Conservation (phyloP, 352 stramenopile genomes). For the Phytopythium aichiense region DNA sequence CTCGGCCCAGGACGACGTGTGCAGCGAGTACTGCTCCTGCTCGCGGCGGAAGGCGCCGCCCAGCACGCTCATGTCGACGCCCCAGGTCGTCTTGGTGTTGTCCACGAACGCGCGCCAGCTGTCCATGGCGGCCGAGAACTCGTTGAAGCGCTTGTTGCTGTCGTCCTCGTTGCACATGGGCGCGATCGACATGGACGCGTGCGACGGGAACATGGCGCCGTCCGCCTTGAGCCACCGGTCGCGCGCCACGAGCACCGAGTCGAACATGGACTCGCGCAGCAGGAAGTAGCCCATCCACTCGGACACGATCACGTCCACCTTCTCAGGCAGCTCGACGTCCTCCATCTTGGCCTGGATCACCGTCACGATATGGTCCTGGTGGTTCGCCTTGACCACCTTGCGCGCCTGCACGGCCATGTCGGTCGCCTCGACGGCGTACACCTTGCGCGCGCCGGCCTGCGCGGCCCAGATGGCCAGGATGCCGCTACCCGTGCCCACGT, state of each 20-base stretch:
- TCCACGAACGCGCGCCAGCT: slow-evolving; percentile 85
- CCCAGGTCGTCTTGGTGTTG: slow-evolving; percentile 93
- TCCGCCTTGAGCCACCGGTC: slow-evolving; percentile 96
- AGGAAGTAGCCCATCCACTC: slow-evolving; percentile 99
- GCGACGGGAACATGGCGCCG: slow-evolving; percentile 98
- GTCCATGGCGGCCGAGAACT: slow-evolving; percentile 86
- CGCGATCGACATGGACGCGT: slow-evolving; percentile 97
- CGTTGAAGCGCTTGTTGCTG: slow-evolving; percentile 79
- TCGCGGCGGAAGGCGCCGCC: slow-evolving; percentile 83
- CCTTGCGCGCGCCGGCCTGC: slow-evolving; percentile 96
- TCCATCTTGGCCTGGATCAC: slow-evolving; percentile 99
- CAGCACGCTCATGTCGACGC: slow-evolving; percentile 96
- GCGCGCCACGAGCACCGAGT: slow-evolving; percentile 95
- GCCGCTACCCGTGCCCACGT: slow-evolving; percentile 98
- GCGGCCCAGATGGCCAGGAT: slow-evolving; percentile 99
- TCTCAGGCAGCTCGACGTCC: slow-evolving; percentile 95
- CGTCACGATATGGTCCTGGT: slow-evolving; percentile 94
- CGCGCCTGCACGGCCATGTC: slow-evolving; percentile 97
- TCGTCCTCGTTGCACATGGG: slow-evolving; percentile 94
- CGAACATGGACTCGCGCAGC: slow-evolving; percentile 99
- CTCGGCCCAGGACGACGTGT: slow-evolving; percentile 83
- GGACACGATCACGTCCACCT: slow-evolving; percentile 99
- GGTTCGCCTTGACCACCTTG: slow-evolving; percentile 95
- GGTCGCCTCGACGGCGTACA: slow-evolving; percentile 97
- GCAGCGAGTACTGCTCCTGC: slow-evolving; percentile 86